A percentile compares a stretch with the other conserved stretches of the same genome.
phyloP scores from a whole-genome alignment of 805 yeast species.

The Cyberlindnera misumaiensis region DNA sequence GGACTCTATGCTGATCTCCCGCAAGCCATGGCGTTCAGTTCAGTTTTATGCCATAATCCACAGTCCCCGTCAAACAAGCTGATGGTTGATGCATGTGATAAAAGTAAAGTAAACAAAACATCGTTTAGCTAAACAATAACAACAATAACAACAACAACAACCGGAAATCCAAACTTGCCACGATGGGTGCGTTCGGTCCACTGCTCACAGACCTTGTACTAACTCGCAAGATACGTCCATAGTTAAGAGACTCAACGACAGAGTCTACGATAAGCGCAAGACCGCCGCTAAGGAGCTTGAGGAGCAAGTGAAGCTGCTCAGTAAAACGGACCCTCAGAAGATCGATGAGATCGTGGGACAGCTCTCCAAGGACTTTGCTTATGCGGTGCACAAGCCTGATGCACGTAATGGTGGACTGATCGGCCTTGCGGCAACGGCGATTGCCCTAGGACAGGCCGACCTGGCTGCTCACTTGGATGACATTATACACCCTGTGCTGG shows the following conservation, averaged over 20 bases:
- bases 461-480: conserved; percentile 78
- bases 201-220: not conserved
- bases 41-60: no score
- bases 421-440: conserved; percentile 92
- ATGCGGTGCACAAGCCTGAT: conserved; percentile 78
- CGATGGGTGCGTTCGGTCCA: no score
- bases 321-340: conserved; percentile 51
- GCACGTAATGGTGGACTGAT: conserved; percentile 94
- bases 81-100: no score
- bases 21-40: no score
- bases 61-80: no score
- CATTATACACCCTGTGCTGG: conserved; percentile 86
- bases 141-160: no score
- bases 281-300: conserved; percentile 76
- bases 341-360: conserved; percentile 63
- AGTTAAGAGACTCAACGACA: conserved; percentile 61
- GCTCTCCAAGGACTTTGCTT: conserved; percentile 68
- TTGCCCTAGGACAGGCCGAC: conserved; percentile 80
- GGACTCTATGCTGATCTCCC: no score
- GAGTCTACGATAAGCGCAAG: conserved; percentile 72
- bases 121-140: no score
- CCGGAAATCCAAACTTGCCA: no score
- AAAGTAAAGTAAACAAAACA: no score
- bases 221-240: conserved; percentile 47
- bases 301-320: conserved; percentile 60